Evolutionary conservation across 2,329 filamentous ascomycete genomes (phyloP).

Genomic region (Alternaria tenuissima): DNA sequence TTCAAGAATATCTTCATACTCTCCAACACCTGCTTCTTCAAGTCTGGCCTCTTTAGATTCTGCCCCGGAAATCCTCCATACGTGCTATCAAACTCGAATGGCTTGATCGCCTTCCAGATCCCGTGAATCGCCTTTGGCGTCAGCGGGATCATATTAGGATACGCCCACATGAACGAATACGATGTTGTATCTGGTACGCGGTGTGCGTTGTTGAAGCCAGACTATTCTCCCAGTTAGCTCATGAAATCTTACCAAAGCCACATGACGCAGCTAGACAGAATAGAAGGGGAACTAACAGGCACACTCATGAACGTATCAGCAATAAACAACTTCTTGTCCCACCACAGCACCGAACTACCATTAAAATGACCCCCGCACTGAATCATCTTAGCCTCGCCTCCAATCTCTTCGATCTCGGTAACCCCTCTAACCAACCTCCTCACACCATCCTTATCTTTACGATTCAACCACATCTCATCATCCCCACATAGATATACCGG

Average conservation of each 20-base stretch:
- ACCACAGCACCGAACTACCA: slow-evolving; percentile 73
- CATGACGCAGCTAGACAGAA: neutral
- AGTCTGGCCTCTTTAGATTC: slow-evolving; percentile 64
- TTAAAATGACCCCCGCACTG: slow-evolving; percentile 84
- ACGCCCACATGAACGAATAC: slow-evolving; percentile 78
- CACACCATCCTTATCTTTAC: slow-evolving; percentile 54
- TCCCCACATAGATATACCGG: slow-evolving; percentile 73
- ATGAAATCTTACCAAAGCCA: neutral
- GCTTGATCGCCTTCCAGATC: slow-evolving; percentile 75
- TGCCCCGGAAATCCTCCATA: slow-evolving; percentile 72
- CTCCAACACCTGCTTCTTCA: slow-evolving; percentile 73
- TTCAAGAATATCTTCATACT: slow-evolving; percentile 78
- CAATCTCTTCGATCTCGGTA: slow-evolving; percentile 55
- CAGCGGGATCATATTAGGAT: slow-evolving; percentile 68
- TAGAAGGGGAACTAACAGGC: slow-evolving; percentile 55
- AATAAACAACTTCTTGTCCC: slow-evolving; percentile 66
- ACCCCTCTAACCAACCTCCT: slow-evolving; percentile 56
- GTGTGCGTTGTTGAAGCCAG: slow-evolving; percentile 48
- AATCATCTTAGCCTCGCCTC: slow-evolving; percentile 61
- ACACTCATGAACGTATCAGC: slow-evolving; percentile 81
- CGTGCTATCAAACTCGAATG: slow-evolving; percentile 69
- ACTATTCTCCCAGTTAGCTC: slow-evolving; percentile 22
- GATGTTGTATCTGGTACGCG: slow-evolving; percentile 56
- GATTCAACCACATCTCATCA: slow-evolving; percentile 71
- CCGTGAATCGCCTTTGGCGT: slow-evolving; percentile 67